Evolutionary conservation across 495 filamentous ascomycete species (phyloP).

Genomic region (Lophiotrema nucula): DNA sequence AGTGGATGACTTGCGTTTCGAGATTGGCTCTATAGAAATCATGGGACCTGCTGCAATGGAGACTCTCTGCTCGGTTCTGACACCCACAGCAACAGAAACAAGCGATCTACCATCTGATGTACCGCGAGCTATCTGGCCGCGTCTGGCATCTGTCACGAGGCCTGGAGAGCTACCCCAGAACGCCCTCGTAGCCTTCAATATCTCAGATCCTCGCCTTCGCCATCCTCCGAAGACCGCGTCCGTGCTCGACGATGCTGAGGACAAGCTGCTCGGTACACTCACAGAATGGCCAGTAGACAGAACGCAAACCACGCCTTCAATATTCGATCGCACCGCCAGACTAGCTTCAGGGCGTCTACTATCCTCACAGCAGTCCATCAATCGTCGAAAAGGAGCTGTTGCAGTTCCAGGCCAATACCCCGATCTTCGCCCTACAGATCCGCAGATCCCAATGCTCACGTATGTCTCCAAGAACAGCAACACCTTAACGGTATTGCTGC

Average conservation of each 20-base stretch:
- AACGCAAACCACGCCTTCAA: conserved; percentile 48
- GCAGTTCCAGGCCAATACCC: conserved; percentile 61
- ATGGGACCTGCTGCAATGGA: conserved; percentile 82
- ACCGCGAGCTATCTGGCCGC: conserved; percentile 59
- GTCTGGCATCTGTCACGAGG: conserved; percentile 69
- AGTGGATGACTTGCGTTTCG: conserved; percentile 88
- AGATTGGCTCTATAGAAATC: conserved; percentile 91
- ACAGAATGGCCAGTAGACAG: conserved; percentile 70
- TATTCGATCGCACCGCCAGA: conserved; percentile 71
- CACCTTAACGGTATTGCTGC: conserved; percentile 82
- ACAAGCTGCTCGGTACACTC: conserved; percentile 56
- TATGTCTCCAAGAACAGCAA: conserved; percentile 55
- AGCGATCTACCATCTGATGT: conserved; percentile 31
- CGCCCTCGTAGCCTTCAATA: conserved; percentile 67
- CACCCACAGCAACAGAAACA: conserved; percentile 47
- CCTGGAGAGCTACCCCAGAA: conserved; percentile 71
- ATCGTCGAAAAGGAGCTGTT: conserved; percentile 72
- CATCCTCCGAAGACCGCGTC: conserved; percentile 60
- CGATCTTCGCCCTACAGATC: conserved; percentile 63
- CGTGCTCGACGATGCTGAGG: conserved; percentile 46
- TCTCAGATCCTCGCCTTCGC: conserved; percentile 75
- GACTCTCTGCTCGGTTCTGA: conserved; percentile 68
- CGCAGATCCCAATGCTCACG: conserved; percentile 75
- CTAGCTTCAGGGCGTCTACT: conserved; percentile 60
- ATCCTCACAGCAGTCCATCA: conserved; percentile 80